Evolutionary conservation across 2,329 filamentous ascomycete genomes (phyloP), one percentile per base, ranked within the genome.

Genomic region (Leptosphaerulina australis): DNA sequence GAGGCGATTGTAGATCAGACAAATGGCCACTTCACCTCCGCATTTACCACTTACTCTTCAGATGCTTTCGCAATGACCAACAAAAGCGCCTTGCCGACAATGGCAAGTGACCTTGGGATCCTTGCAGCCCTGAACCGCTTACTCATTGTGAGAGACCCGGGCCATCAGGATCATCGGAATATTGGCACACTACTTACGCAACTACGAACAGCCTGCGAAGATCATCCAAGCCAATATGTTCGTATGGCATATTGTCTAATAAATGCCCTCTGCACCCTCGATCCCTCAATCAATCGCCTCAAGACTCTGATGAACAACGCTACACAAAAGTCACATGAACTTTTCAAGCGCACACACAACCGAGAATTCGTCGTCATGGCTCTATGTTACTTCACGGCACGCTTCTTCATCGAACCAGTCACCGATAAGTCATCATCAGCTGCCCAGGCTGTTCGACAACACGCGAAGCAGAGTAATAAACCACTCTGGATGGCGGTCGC

Each of bases 351-450:
- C 6, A 85, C 88, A 7, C 79, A 80, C 45, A 96, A 96, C 68
- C 84, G 84, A 22, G 88, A 95, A 58, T 87, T 92, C 44, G 81
- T 91, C n/a, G 87, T 87, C 37, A 88, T 97, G 57, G 86, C 88
- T 5, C 83, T 97, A 51, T 91, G 86, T 60, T 86, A 94, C 58
- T 95, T 97, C 88, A 88, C 88, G 43, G 85, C 83, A 65, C 83
- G 86, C 41, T 88, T 96, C 64, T 97, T 92, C 71, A 86, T 87
- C 35, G 88, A 88, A 51, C 87, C 92, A 11, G 84, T 95, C 3
- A 91, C 91, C 39, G 74, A 76, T 28, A 77, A 80, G 58, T 74
- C 83, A 2, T 74, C 81, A 34, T 79, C 79, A 50, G 81, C 81
- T 35, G 72, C 60, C 36, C 55, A 50, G 50, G 74, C 59, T 37